These are phyloP conservation scores for Zhuliangozyma parablackwelliae DNA, from an alignment of 1,139 yeast genomes.

Conservation along the genomic window DNA sequence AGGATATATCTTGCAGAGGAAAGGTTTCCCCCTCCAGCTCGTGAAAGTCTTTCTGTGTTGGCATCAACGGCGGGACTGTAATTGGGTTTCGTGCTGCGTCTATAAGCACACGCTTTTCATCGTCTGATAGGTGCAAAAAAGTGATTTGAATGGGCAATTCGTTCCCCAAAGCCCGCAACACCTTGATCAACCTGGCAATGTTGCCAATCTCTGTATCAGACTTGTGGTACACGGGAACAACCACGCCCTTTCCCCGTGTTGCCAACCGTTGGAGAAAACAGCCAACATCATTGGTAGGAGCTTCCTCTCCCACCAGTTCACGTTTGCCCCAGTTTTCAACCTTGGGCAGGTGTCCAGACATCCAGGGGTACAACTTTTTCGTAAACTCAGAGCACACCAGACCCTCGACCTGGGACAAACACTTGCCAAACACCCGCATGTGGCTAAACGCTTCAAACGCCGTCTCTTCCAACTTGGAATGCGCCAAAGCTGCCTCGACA, in stretches of 20 bases:
- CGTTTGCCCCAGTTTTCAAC: slow-evolving; percentile 18
- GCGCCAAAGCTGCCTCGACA: slow-evolving; percentile 8
- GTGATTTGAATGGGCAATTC: slow-evolving; percentile 28
- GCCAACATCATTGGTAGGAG: not conserved
- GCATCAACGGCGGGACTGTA: not conserved
- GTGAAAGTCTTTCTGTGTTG: not conserved
- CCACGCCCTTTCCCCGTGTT: slow-evolving; percentile 24
- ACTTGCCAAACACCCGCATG: slow-evolving; percentile 29
- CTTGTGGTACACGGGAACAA: slow-evolving; percentile 22
- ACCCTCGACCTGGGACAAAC: slow-evolving; percentile 14
- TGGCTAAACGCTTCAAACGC: slow-evolving; percentile 21
- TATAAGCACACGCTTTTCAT: slow-evolving; percentile 17
- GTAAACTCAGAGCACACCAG: slow-evolving; percentile 10
- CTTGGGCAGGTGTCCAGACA: slow-evolving; percentile 12
- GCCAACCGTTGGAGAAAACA: slow-evolving; percentile 14
- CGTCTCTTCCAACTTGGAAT: slow-evolving; percentile 20
- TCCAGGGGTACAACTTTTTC: slow-evolving; percentile 20
- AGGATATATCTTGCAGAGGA: slow-evolving; percentile 26
- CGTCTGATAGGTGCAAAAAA: slow-evolving; percentile 12
- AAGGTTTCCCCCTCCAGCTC: not conserved
- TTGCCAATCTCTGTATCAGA: slow-evolving; percentile 16
- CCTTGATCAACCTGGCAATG: slow-evolving; percentile 20
- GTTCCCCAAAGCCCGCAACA: slow-evolving; percentile 25
- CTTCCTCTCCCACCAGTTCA: slow-evolving; percentile 1
- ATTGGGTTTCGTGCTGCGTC: slow-evolving; percentile 18